Conservation (phyloP, 163 green algal genomes). For the Scenedesmus sp. region DNA sequence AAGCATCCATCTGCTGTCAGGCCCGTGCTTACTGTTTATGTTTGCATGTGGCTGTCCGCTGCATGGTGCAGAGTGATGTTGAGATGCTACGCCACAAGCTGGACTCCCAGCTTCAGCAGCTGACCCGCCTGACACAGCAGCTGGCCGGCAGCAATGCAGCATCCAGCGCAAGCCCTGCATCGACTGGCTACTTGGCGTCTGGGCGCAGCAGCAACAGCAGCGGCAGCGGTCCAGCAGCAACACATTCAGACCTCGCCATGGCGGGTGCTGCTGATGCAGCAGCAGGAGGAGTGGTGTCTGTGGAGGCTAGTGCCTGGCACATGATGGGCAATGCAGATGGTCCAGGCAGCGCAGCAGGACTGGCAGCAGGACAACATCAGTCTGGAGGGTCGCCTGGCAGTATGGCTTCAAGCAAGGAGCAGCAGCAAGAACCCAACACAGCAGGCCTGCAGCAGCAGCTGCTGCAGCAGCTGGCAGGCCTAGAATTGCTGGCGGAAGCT, state of each 20-base stretch:
- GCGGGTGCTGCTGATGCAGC: not conserved
- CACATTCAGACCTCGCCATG: not conserved
- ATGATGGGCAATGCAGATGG: not conserved
- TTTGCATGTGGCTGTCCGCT: not conserved
- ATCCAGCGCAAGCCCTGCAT: not conserved
- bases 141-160: not conserved
- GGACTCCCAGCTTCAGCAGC: conserved; percentile 23
- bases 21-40: not conserved
- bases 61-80: not conserved
- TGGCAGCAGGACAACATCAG: not conserved
- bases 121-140: conserved; percentile 30
- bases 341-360: not conserved
- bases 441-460: not conserved
- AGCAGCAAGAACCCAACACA: not conserved
- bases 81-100: conserved; percentile 22
- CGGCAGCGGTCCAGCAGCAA: not conserved
- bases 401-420: not conserved
- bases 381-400: not conserved
- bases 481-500: conserved; percentile 40
- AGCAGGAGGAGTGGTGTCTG: not conserved
- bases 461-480: not conserved
- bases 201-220: not conserved
- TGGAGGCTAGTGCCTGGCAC: not conserved
- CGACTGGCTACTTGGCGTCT: not conserved
- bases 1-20: too few species aligned